phyloP scores from a whole-genome alignment of 768 basidiomycete species.

The Boletus sensibilis region DNA sequence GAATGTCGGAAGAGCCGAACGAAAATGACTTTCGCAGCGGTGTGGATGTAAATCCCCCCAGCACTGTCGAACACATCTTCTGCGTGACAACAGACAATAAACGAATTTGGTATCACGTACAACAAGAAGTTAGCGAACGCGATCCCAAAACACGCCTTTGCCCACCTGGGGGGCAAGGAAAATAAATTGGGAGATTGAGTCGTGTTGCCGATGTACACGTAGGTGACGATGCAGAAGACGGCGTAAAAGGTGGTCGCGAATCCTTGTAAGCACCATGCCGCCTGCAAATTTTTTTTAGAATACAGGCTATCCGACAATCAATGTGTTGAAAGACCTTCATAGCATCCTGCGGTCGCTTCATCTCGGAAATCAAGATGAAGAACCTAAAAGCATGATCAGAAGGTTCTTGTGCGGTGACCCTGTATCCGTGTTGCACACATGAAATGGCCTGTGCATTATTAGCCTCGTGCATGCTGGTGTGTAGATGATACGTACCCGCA shows the following conservation, averaged over 20 bases:
- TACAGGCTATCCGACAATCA: not conserved
- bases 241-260: slow-evolving; percentile 52
- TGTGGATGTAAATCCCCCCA: slow-evolving; percentile 48
- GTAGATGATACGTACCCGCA: slow-evolving; percentile 7
- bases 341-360: slow-evolving; percentile 49
- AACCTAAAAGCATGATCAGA: slow-evolving; percentile 39
- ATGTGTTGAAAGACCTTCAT: slow-evolving; percentile 47
- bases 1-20: slow-evolving; percentile 48
- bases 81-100: not conserved
- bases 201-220: slow-evolving; percentile 45
- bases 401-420: not conserved
- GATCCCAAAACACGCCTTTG: slow-evolving; percentile 49
- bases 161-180: slow-evolving; percentile 35
- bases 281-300: slow-evolving; percentile 1
- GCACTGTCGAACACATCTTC: slow-evolving; percentile 31
- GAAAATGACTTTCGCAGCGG: slow-evolving; percentile 54
- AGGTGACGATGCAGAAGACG: slow-evolving; percentile 45
- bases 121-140: slow-evolving; percentile 52
- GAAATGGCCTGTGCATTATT: slow-evolving; percentile 43
- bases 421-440: slow-evolving; percentile 36
- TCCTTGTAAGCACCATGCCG: slow-evolving; percentile 54
- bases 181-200: slow-evolving; percentile 8
- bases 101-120: slow-evolving; percentile 27
- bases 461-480: not conserved
- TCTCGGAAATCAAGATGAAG: slow-evolving; percentile 59